phyloP scores from a whole-genome alignment of 2,329 filamentous ascomycete species.

The Neoascochyta sp. region DNA sequence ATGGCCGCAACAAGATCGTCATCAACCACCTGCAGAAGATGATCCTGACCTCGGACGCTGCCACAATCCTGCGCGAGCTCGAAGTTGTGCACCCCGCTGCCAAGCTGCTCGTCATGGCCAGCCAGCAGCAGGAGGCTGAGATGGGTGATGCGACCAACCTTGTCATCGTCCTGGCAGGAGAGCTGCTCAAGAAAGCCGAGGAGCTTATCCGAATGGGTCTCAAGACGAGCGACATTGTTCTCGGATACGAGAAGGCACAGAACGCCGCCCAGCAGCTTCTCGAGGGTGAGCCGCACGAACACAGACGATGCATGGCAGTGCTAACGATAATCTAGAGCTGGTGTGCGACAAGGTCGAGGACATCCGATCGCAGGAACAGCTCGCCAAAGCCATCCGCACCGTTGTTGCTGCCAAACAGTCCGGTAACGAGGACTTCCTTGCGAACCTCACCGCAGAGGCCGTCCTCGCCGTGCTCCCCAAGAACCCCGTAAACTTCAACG shows the following conservation, averaged over 20 bases:
- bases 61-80: conserved; percentile 93
- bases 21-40: conserved; percentile 99
- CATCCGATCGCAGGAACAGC: conserved; percentile 72
- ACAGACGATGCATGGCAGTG: neutral
- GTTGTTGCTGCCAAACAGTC: conserved; percentile 97
- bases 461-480: conserved; percentile 87
- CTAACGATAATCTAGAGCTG: conserved; percentile 56
- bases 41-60: conserved; percentile 96
- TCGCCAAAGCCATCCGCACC: conserved; percentile 92
- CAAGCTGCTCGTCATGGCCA: conserved; percentile 97
- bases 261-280: conserved; percentile 79
- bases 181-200: conserved; percentile 95
- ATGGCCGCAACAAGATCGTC: conserved; percentile 98
- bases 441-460: conserved; percentile 79
- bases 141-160: conserved; percentile 98
- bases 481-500: conserved; percentile 94
- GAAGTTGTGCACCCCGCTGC: conserved; percentile 98
- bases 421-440: conserved; percentile 84
- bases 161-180: conserved; percentile 91
- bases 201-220: conserved; percentile 93
- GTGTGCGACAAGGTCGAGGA: conserved; percentile 87
- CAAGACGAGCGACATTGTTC: conserved; percentile 96
- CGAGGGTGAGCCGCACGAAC: conserved; percentile 54
- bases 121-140: conserved; percentile 97
- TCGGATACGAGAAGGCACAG: conserved; percentile 93